A percentile compares a stretch with the other conserved stretches of the same genome.
phyloP scores from a whole-genome alignment of 2,329 filamentous ascomycete species.

The Aspergillus phoenicis region DNA sequence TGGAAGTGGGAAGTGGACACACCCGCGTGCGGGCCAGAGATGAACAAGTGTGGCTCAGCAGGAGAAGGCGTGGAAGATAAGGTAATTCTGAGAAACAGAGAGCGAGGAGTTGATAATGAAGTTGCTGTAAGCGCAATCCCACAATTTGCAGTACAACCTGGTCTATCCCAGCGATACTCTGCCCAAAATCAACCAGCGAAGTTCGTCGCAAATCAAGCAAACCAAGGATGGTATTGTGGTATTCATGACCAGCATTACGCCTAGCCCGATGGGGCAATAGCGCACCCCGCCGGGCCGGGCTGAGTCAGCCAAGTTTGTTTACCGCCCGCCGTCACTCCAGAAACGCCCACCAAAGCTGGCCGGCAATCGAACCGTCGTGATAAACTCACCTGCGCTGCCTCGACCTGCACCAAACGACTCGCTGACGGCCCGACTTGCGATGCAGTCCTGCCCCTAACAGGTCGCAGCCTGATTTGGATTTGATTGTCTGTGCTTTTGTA shows the following conservation, averaged over 20 bases:
- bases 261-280: constrained; percentile 20
- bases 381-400: constrained; percentile 4
- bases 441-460: constrained; percentile 21
- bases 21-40: constrained; percentile 15
- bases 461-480: constrained; percentile 11
- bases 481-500: constrained; percentile 14
- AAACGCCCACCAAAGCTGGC: constrained; percentile 24
- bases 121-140: not conserved
- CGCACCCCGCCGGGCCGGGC: constrained; percentile 14
- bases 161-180: not conserved
- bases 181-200: not conserved
- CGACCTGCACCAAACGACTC: not conserved
- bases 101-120: not conserved
- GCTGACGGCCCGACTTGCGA: constrained; percentile 12
- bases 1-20: constrained; percentile 13
- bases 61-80: not conserved
- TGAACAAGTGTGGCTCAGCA: not conserved
- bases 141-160: not conserved
- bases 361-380: not conserved
- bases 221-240: not conserved
- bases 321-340: constrained; percentile 35
- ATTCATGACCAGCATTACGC: constrained; percentile 18
- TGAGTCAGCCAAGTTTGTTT: constrained; percentile 41
- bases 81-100: not conserved
- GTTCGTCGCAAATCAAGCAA: not conserved